Percentiles rank a stretch among this genome's conserved stretches.
phyloP scores from a whole-genome alignment of 2,329 filamentous ascomycete genomes.

The Teratosphaeria epicoccoides region DNA sequence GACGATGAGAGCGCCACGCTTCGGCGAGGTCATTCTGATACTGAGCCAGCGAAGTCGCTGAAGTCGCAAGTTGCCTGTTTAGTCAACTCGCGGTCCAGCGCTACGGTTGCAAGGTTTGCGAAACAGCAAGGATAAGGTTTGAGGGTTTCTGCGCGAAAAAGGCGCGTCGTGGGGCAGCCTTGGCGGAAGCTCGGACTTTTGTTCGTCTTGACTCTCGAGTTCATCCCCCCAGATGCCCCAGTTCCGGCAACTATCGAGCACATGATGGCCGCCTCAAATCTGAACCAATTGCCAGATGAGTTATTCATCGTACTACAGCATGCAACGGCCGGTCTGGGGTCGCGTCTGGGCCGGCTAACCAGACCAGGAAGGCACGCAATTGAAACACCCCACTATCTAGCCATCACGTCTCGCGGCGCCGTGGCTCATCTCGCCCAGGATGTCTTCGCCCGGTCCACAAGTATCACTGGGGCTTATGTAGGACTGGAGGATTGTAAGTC shows the following conservation, averaged over 20 bases:
- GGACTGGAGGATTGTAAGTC: constrained; percentile 87
- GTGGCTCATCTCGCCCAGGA: constrained; percentile 87
- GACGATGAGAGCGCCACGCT: constrained; percentile 60
- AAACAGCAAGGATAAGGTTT: background rate
- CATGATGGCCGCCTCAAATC: background rate
- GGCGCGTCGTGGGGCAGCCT: background rate
- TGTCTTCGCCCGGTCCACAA: constrained; percentile 55
- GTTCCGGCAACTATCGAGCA: background rate
- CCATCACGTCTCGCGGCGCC: constrained; percentile 68
- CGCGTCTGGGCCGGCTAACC: constrained; percentile 58
- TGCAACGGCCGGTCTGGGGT: constrained; percentile 30
- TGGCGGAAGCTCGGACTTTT: background rate
- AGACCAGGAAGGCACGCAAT: constrained; percentile 55
- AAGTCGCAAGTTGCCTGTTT: background rate
- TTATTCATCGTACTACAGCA: constrained; percentile 38
- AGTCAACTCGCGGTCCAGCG: background rate
- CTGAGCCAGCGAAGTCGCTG: background rate
- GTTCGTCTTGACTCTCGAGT: too few relatives aligned
- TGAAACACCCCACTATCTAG: constrained; percentile 73
- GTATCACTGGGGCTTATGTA: constrained; percentile 62
- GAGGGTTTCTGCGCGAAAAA: background rate
- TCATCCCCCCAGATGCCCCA: background rate
- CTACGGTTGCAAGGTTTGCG: background rate
- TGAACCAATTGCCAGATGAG: constrained; percentile 17
- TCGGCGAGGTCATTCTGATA: background rate